Percentiles rank a stretch among this genome's conserved stretches.
Conservation (phyloP, 2,329 filamentous ascomycete genomes). For the Spiromastix sp. region DNA sequence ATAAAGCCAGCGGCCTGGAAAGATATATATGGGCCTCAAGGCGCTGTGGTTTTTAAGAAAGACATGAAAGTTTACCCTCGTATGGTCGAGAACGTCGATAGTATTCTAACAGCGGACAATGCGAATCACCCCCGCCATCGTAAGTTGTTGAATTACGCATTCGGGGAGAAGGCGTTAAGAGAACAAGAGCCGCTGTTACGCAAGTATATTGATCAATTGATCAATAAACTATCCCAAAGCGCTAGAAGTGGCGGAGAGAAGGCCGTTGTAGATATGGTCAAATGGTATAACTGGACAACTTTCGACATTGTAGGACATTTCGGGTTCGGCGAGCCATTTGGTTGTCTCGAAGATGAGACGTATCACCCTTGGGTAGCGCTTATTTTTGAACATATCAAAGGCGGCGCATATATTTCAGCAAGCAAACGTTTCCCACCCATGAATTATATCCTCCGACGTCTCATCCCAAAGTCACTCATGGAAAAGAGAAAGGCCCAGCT, state of each 20-base stretch:
- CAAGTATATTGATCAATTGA: conserved; percentile 22
- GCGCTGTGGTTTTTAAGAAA: conserved; percentile 14
- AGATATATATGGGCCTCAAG: conserved; percentile 19
- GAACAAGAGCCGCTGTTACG: conserved; percentile 26
- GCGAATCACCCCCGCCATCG: conserved; percentile 19
- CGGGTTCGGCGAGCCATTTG: conserved; percentile 22
- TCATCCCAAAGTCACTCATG: too few relatives aligned
- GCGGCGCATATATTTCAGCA: too few relatives aligned
- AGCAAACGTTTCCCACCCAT: too few relatives aligned
- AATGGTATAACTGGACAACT: conserved; percentile 23
- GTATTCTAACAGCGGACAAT: conserved; percentile 12
- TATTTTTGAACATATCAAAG: too few relatives aligned
- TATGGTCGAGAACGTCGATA: background rate
- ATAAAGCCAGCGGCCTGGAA: conserved; percentile 17
- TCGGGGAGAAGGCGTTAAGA: conserved; percentile 29
- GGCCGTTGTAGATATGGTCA: conserved; percentile 16
- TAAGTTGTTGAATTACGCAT: conserved; percentile 24
- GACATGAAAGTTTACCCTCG: conserved; percentile 12
- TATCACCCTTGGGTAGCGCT: conserved; percentile 20
- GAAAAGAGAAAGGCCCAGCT: too few relatives aligned
- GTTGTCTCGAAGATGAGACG: conserved; percentile 16
- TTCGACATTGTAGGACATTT: conserved; percentile 26
- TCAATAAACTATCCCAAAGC: conserved; percentile 16
- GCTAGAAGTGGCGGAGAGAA: conserved; percentile 7
- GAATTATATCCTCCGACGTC: too few relatives aligned